Conservation (phyloP, 306 rosid species). For the Vigna reflexopilosa region DNA sequence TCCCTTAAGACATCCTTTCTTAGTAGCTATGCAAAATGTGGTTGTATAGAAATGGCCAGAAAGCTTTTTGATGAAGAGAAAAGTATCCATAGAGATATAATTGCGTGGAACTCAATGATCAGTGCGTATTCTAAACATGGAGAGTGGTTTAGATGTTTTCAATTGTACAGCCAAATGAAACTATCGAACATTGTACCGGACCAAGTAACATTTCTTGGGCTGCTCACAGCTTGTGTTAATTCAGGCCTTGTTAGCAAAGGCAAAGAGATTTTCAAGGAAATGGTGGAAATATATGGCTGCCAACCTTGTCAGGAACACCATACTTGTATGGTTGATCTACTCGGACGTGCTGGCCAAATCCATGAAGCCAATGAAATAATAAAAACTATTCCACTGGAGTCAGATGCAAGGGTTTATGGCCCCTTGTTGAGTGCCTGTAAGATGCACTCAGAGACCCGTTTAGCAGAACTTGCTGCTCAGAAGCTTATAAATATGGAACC, state of each 20-base stretch:
- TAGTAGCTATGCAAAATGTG: conserved; percentile 82
- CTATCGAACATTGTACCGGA: conserved; percentile 61
- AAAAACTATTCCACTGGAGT: conserved; percentile 61
- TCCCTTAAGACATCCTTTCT: conserved; percentile 70
- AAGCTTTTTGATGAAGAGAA: conserved; percentile 72
- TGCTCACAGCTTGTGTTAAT: conserved; percentile 76
- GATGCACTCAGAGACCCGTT: conserved; percentile 58
- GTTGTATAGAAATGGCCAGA: conserved; percentile 71
- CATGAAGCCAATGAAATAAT: conserved; percentile 68
- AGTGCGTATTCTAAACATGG: conserved; percentile 77
- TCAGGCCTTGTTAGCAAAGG: conserved; percentile 73
- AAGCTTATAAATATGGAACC: conserved; percentile 79
- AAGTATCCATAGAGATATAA: conserved; percentile 58
- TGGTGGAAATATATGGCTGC: conserved; percentile 61
- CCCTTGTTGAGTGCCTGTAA: conserved; percentile 80
- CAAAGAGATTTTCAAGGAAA: conserved; percentile 65
- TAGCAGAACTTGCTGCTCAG: conserved; percentile 78
- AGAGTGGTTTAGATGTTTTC: conserved; percentile 62
- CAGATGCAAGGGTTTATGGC: conserved; percentile 79
- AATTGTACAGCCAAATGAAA: conserved; percentile 66
- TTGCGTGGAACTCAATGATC: conserved; percentile 82
- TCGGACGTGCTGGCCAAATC: conserved; percentile 75
- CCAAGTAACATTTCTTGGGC: conserved; percentile 70
- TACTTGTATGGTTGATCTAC: conserved; percentile 77
- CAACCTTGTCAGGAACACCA: conserved; percentile 78